phyloP scores from a whole-genome alignment of 768 basidiomycete species.

The Tylopilus rubrobrunneus region DNA sequence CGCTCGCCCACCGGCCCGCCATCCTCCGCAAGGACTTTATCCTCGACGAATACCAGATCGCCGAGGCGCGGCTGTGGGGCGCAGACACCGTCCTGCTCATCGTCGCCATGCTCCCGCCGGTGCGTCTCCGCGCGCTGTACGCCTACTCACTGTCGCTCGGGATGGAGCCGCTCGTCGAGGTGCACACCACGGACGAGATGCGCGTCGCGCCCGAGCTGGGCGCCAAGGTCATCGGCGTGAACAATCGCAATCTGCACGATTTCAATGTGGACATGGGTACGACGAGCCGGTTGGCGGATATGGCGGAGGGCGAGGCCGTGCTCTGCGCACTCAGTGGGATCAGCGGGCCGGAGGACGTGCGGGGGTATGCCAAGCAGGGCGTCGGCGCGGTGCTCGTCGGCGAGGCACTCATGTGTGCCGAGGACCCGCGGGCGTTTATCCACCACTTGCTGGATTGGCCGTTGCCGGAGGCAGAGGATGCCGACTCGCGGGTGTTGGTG shows the following conservation, averaged over 20 bases:
- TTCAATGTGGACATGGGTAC: constrained; percentile 90
- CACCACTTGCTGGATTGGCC: constrained; percentile 26
- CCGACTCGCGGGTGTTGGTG: constrained; percentile 54
- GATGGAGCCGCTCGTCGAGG: too few species aligned
- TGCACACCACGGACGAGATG: too few species aligned
- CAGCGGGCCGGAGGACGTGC: constrained; percentile 71
- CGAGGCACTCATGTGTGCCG: constrained; percentile 91
- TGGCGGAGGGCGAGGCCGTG: constrained; percentile 75
- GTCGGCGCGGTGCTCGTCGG: constrained; percentile 92
- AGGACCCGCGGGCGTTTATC: constrained; percentile 78
- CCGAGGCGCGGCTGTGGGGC: too few species aligned
- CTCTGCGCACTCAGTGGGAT: constrained; percentile 95
- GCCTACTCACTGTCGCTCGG: too few species aligned
- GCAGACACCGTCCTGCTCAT: constrained; percentile 96
- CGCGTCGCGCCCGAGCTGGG: too few species aligned
- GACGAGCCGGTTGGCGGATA: constrained; percentile 83
- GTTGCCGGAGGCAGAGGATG: constrained; percentile 44
- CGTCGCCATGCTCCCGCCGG: too few species aligned
- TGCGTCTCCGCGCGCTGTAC: too few species aligned
- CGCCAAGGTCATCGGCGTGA: too few species aligned
- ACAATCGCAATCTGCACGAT: too few species aligned
- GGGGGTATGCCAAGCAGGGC: constrained; percentile 78
- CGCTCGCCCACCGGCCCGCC: constrained; percentile 86
- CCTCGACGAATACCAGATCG: constrained; percentile 79
- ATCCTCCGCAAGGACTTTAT: constrained; percentile 98